A percentile compares a stretch with the other conserved stretches of the same genome.
These are phyloP conservation scores for Pseudogymnoascus sp. DNA, from an alignment of 2,329 filamentous ascomycete genomes.

Conservation along the genomic window DNA sequence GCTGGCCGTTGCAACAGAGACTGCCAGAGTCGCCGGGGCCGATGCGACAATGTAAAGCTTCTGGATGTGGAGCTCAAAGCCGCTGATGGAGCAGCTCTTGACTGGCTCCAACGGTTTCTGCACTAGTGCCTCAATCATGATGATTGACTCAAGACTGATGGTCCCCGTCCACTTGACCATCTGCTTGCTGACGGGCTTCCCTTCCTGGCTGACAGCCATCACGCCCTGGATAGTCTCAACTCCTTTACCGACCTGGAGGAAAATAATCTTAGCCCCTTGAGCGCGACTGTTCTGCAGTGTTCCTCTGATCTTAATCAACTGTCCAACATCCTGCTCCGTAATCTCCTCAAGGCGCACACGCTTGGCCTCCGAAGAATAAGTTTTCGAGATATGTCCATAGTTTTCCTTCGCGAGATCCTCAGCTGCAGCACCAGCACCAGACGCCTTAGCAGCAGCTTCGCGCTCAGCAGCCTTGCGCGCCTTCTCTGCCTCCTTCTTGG, in stretches of 20 bases:
- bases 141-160: conserved; percentile 71
- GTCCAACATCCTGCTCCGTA: conserved; percentile 56
- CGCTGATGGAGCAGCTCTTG: conserved; percentile 73
- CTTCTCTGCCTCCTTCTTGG: conserved; percentile 81
- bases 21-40: conserved; percentile 48
- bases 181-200: conserved; percentile 59
- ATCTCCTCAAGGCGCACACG: conserved; percentile 55
- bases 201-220: conserved; percentile 57
- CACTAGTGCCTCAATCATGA: conserved; percentile 72
- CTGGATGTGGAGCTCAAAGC: conserved; percentile 78
- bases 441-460: conserved; percentile 61
- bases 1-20: conserved; percentile 49
- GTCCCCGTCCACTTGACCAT: conserved; percentile 90
- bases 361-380: conserved; percentile 45
- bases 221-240: conserved; percentile 78
- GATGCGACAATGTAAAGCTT: conserved; percentile 73
- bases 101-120: conserved; percentile 79
- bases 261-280: conserved; percentile 86
- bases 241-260: conserved; percentile 72
- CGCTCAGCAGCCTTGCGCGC: conserved; percentile 64
- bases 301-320: conserved; percentile 66
- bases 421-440: conserved; percentile 49
- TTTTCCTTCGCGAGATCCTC: conserved; percentile 66
- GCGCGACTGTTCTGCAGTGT: conserved; percentile 76
- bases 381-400: conserved; percentile 64